phyloP scores from a whole-genome alignment of 1,139 yeast genomes.

The Geotrichum fermentans region DNA sequence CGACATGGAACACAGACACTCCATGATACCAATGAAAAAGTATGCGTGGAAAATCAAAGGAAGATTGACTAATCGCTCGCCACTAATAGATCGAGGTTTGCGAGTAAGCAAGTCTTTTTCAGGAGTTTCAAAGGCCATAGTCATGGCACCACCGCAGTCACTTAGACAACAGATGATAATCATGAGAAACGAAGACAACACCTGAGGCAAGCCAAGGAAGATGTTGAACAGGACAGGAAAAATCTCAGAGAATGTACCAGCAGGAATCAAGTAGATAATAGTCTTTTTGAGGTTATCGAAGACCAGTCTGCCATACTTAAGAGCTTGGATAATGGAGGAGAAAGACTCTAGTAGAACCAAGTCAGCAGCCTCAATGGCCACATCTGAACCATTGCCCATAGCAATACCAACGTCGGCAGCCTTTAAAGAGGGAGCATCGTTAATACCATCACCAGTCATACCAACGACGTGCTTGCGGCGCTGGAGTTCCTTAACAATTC shows the following conservation, averaged over 20 bases:
- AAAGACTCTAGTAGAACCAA: slow-evolving; percentile 41
- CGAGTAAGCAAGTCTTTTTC: slow-evolving; percentile 43
- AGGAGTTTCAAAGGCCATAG: slow-evolving; percentile 43
- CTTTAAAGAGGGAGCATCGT: slow-evolving; percentile 47
- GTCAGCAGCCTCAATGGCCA: slow-evolving; percentile 52
- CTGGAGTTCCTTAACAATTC: slow-evolving; percentile 46
- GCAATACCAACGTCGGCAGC: slow-evolving; percentile 50
- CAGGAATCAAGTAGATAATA: slow-evolving; percentile 47
- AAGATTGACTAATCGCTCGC: slow-evolving; percentile 43
- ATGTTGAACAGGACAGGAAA: slow-evolving; percentile 48
- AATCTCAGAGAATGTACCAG: slow-evolving; percentile 48
- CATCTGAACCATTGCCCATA: slow-evolving; percentile 46
- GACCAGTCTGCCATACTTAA: slow-evolving; percentile 39
- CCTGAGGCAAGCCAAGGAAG: slow-evolving; percentile 47
- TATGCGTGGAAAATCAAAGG: slow-evolving; percentile 44
- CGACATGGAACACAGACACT: slow-evolving; percentile 43
- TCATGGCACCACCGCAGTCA: slow-evolving; percentile 45
- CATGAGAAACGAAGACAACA: slow-evolving; percentile 47
- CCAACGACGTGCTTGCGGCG: slow-evolving; percentile 42
- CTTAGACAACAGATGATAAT: slow-evolving; percentile 44
- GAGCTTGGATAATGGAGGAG: slow-evolving; percentile 44
- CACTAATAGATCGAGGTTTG: slow-evolving; percentile 43
- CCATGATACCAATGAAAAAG: slow-evolving; percentile 42
- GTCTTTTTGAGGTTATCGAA: slow-evolving; percentile 49
- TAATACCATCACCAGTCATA: slow-evolving; percentile 50